phyloP scores from a whole-genome alignment of 345 rosid genomes.

The Ceriops zippeliana region DNA sequence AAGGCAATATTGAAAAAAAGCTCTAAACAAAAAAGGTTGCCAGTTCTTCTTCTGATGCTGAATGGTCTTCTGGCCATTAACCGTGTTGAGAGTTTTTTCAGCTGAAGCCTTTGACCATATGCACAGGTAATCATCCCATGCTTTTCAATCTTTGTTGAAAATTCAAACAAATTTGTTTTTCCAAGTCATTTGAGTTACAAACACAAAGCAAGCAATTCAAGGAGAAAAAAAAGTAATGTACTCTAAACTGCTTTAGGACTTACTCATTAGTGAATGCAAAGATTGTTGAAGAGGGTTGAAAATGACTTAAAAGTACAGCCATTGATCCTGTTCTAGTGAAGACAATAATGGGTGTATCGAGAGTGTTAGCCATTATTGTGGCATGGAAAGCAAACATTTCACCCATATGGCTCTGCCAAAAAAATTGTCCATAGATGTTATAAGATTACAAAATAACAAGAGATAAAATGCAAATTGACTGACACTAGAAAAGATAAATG shows the following conservation, averaged over 20 bases:
- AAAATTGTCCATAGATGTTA: constrained; percentile 16
- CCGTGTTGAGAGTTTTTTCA: not conserved
- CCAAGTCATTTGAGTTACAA: not conserved
- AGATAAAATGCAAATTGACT: not conserved
- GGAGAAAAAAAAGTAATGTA: not conserved
- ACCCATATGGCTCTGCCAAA: constrained; percentile 84
- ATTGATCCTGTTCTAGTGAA: constrained; percentile 96
- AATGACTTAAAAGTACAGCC: constrained; percentile 82
- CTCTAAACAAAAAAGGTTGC: not conserved
- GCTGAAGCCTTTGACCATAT: not conserved
- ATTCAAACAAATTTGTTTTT: not conserved
- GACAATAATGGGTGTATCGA: constrained; percentile 69
- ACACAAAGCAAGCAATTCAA: constrained; percentile 2
- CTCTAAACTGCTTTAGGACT: constrained; percentile 25
- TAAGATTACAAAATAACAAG: constrained; percentile 16
- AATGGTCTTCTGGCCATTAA: not conserved
- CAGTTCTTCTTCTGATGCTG: not conserved
- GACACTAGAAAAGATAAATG: not conserved
- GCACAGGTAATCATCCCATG: not conserved
- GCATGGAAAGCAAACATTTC: constrained; percentile 97
- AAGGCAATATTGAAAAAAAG: not conserved
- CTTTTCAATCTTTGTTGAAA: not conserved
- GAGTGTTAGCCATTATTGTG: constrained; percentile 89
- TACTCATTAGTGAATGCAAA: constrained; percentile 95
- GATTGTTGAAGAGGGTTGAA: constrained; percentile 75